These are phyloP conservation scores for Paraphaeosphaeria sporulosa DNA, from an alignment of 2,329 filamentous ascomycete genomes.

Conservation along the genomic window DNA sequence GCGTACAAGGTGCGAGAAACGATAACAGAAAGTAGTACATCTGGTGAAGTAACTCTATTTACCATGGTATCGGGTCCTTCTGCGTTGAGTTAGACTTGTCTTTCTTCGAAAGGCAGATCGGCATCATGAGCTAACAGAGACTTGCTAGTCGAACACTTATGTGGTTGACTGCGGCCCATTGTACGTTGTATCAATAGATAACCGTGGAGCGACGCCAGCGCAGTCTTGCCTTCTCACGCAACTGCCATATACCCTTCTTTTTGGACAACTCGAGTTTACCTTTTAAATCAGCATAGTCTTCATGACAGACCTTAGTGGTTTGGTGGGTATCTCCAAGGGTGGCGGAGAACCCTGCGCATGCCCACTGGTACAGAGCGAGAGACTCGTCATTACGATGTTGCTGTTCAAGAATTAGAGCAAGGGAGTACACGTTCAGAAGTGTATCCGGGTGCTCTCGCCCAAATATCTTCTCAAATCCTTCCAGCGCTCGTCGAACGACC, in stretches of 20 bases:
- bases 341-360: neutral
- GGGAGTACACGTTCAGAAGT: neutral
- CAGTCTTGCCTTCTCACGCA: neutral
- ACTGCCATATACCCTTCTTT: neutral
- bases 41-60: neutral
- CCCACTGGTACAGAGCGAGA: neutral
- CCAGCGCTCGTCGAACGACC: neutral
- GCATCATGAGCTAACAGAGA: neutral
- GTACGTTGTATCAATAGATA: neutral
- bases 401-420: neutral
- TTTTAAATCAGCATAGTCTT: neutral
- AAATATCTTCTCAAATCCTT: slow-evolving; percentile 1
- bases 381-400: neutral
- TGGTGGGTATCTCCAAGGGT: neutral
- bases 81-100: too few species aligned
- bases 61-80: neutral
- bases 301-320: neutral
- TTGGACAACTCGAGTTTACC: neutral
- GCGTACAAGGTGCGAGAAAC: neutral
- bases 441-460: neutral
- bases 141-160: neutral
- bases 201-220: neutral
- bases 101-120: neutral
- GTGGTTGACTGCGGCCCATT: neutral
- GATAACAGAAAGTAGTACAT: too few species aligned